A percentile compares a stretch with the other conserved stretches of the same genome.
Evolutionary conservation across 1,284 basidiomycete species (phyloP).

Genomic region (Leccinum griseonigrum): DNA sequence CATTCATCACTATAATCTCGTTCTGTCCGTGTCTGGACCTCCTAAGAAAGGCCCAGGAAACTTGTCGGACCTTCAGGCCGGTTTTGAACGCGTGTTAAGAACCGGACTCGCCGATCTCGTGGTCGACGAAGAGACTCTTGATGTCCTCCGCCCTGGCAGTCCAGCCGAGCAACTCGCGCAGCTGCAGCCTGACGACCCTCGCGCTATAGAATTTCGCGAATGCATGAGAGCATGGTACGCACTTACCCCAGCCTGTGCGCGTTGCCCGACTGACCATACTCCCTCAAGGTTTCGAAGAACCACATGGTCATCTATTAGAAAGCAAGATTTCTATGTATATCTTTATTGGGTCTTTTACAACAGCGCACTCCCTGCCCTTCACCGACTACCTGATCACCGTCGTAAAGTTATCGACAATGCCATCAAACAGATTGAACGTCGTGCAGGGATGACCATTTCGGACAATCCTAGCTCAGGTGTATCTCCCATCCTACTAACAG

Average conservation of each 20-base stretch:
- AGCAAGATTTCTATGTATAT: slow-evolving; percentile 71
- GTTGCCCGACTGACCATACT: slow-evolving; percentile 5
- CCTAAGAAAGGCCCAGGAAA: slow-evolving; percentile 48
- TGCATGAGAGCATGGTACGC: slow-evolving; percentile 59
- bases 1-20: slow-evolving; percentile 63
- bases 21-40: slow-evolving; percentile 50
- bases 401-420: slow-evolving; percentile 55
- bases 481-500: slow-evolving; percentile 67
- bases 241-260: neutral
- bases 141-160: slow-evolving; percentile 53
- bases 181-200: slow-evolving; percentile 62
- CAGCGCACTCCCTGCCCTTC: slow-evolving; percentile 50
- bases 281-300: slow-evolving; percentile 63
- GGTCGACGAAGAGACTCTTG: slow-evolving; percentile 55
- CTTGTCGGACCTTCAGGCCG: slow-evolving; percentile 53
- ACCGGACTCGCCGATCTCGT: slow-evolving; percentile 53
- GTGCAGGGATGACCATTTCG: slow-evolving; percentile 66
- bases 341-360: slow-evolving; percentile 85
- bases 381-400: slow-evolving; percentile 46
- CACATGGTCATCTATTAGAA: slow-evolving; percentile 71
- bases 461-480: slow-evolving; percentile 59
- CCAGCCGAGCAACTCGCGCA: slow-evolving; percentile 57
- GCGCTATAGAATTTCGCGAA: slow-evolving; percentile 76
- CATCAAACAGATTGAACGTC: slow-evolving; percentile 64
- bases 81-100: slow-evolving; percentile 59